These are phyloP conservation scores for Epichloe sylvatica DNA, from an alignment of 2,329 filamentous ascomycete species.

Conservation along the genomic window DNA sequence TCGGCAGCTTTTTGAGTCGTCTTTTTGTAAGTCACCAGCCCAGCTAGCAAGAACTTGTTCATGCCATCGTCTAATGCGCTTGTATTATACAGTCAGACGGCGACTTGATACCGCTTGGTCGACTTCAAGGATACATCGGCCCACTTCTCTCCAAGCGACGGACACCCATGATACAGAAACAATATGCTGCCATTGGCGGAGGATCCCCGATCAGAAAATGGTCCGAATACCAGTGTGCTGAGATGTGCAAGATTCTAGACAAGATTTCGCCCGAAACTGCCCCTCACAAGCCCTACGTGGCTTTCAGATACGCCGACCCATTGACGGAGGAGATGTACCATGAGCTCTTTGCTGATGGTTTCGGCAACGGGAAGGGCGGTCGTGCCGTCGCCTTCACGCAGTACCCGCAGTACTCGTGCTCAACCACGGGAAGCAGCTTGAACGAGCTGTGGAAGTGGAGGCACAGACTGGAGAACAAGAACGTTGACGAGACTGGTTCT, in stretches of 20 bases:
- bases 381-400: conserved; percentile 94
- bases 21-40: conserved; percentile 57
- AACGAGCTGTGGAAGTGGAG: conserved; percentile 99
- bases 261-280: conserved; percentile 81
- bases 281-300: conserved; percentile 93
- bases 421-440: conserved; percentile 86
- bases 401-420: conserved; percentile 97
- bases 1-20: conserved; percentile 76
- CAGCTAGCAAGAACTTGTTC: background rate
- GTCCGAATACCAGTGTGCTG: conserved; percentile 84
- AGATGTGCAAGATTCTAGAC: conserved; percentile 97
- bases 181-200: conserved; percentile 88
- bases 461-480: conserved; percentile 70
- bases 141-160: conserved; percentile 73
- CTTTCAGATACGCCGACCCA: conserved; percentile 88
- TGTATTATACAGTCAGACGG: conserved; percentile 54
- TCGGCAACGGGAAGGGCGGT: conserved; percentile 78
- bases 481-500: conserved; percentile 34
- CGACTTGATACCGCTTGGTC: conserved; percentile 90
- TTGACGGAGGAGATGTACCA: conserved; percentile 90
- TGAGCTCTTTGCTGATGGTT: conserved; percentile 71
- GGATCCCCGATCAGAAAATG: conserved; percentile 97
- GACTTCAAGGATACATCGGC: conserved; percentile 79
- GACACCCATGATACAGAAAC: conserved; percentile 92
- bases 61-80: conserved; percentile 3